phyloP scores from a whole-genome alignment of 1,139 yeast genomes.

The Saccharomyces hybrid region DNA sequence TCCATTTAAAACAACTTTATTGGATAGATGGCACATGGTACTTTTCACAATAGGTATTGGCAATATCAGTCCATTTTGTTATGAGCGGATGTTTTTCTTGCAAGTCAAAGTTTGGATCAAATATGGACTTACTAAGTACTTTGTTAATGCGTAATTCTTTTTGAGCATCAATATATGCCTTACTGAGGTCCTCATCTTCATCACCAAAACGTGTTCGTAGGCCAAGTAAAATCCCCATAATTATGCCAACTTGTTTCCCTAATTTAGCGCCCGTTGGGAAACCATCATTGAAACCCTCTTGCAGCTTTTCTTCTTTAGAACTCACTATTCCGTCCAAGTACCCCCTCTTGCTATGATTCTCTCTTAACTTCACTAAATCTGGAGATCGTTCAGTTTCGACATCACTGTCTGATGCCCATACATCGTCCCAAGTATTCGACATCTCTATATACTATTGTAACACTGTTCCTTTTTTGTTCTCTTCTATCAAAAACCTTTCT shows the following conservation, averaged over 20 bases:
- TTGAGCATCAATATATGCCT: conserved; percentile 15
- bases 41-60: conserved; percentile 13
- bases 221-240: conserved; percentile 44
- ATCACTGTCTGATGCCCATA: conserved; percentile 28
- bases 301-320: conserved; percentile 66
- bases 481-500: neutral
- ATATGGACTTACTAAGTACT: conserved; percentile 22
- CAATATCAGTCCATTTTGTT: conserved; percentile 18
- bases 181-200: conserved; percentile 14
- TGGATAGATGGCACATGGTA: conserved; percentile 9
- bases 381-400: conserved; percentile 9
- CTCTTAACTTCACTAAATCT: conserved; percentile 36
- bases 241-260: conserved; percentile 59
- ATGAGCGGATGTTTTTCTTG: conserved; percentile 13
- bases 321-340: conserved; percentile 71
- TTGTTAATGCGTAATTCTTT: conserved; percentile 23
- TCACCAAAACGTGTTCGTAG: conserved; percentile 18
- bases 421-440: conserved; percentile 18
- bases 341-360: conserved; percentile 76
- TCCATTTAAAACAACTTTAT: no score
- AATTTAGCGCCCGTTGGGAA: conserved; percentile 67
- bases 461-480: neutral
- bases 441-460: neutral
- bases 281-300: conserved; percentile 73
- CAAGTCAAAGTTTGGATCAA: conserved; percentile 19